Evolutionary conservation across 768 basidiomycete species (phyloP).

Genomic region (Lactarius indigo): DNA sequence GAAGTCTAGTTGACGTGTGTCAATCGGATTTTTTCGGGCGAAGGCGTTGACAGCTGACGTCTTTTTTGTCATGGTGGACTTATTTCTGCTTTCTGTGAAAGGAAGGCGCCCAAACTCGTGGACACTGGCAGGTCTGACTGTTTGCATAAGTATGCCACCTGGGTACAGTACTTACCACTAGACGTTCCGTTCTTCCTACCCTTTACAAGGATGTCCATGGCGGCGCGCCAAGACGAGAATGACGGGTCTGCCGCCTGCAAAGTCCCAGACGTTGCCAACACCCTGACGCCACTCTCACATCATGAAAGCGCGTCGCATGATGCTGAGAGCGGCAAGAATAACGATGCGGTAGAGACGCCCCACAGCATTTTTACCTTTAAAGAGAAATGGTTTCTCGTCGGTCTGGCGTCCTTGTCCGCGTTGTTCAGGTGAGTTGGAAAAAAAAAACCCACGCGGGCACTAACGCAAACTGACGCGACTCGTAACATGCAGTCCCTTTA

Average conservation of each 20-base stretch:
- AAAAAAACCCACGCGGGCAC: not conserved
- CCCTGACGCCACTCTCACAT: not conserved
- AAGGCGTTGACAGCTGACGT: not conserved
- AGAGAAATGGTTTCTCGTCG: conserved; percentile 71
- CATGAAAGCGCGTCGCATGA: not conserved
- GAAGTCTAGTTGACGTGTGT: not conserved
- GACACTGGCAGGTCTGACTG: too few species aligned
- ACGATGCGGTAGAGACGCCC: conserved; percentile 31
- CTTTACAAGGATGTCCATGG: not conserved
- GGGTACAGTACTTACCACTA: not conserved
- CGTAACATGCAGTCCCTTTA: conserved; percentile 53
- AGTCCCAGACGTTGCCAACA: not conserved
- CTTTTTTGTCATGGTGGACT: not conserved
- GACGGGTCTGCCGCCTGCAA: not conserved
- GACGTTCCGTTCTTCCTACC: not conserved
- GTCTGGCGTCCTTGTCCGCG: conserved; percentile 53
- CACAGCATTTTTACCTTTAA: conserved; percentile 49
- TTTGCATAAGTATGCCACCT: not conserved
- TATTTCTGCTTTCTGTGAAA: not conserved
- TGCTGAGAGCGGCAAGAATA: not conserved
- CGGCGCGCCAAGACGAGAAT: not conserved
- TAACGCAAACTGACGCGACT: not conserved
- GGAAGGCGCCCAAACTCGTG: not conserved
- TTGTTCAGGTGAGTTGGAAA: conserved; percentile 51
- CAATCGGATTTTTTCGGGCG: not conserved